Evolutionary conservation across 2,329 filamentous ascomycete species (phyloP).

Genomic region (Beauveria varroae): DNA sequence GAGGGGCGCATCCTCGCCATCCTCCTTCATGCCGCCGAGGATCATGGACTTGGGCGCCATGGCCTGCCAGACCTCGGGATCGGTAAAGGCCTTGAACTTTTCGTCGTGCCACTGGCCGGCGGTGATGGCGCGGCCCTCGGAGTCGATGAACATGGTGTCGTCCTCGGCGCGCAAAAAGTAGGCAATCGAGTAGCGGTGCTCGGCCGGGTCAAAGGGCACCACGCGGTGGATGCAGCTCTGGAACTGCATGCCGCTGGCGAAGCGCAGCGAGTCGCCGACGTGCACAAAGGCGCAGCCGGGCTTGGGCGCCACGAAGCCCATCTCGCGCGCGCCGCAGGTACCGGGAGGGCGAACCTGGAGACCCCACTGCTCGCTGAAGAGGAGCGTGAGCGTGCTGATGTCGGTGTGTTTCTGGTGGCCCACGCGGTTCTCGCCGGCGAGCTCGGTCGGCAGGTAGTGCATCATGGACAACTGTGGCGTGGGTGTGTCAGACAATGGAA

Average conservation of each 20-base stretch:
- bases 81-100: constrained; percentile 45
- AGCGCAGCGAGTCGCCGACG: constrained; percentile 52
- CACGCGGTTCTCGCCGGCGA: constrained; percentile 33
- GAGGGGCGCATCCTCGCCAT: constrained; percentile 19
- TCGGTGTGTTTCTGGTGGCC: constrained; percentile 52
- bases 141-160: constrained; percentile 48
- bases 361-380: constrained; percentile 50
- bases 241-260: constrained; percentile 44
- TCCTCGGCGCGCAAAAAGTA: constrained; percentile 52
- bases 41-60: constrained; percentile 41
- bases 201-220: constrained; percentile 41
- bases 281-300: constrained; percentile 47
- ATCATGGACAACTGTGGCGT: constrained; percentile 38
- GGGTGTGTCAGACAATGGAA: neutral
- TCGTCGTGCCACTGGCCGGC: constrained; percentile 47
- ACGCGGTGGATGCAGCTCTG: constrained; percentile 52
- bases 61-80: constrained; percentile 36
- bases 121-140: constrained; percentile 44
- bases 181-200: constrained; percentile 52
- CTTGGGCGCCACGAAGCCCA: constrained; percentile 46
- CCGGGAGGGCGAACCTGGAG: constrained; percentile 46
- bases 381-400: constrained; percentile 45
- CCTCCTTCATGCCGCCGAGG: constrained; percentile 42
- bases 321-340: constrained; percentile 32
- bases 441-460: constrained; percentile 43